phyloP scores from a whole-genome alignment of 345 rosid species.

The Citrus cavaleriei region DNA sequence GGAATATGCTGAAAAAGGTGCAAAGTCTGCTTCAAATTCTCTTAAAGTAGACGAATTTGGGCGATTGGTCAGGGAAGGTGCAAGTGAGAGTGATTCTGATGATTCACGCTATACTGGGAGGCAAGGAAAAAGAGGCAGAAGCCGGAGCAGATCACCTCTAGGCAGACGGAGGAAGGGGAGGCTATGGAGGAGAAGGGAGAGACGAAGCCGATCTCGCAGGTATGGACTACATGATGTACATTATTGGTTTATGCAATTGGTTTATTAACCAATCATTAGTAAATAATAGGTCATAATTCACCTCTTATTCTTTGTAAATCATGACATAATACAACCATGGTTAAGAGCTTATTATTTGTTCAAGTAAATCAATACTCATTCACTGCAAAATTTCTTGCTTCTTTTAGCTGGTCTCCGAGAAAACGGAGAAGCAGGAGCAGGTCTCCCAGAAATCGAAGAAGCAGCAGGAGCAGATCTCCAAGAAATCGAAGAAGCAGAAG shows the following conservation, averaged over 20 bases:
- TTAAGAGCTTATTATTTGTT: conserved; percentile 2
- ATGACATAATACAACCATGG: background rate
- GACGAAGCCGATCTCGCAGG: conserved; percentile 56
- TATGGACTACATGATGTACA: conserved; percentile 5
- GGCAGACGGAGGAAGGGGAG: conserved; percentile 40
- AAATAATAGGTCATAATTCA: background rate
- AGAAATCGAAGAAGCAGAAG: conserved; percentile 36
- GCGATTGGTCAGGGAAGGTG: conserved; percentile 49
- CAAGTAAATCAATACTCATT: background rate
- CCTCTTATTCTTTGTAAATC: background rate
- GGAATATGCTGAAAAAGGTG: conserved; percentile 21
- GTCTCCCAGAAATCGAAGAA: conserved; percentile 30
- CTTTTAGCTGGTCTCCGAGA: conserved; percentile 48
- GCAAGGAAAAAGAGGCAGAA: conserved; percentile 37
- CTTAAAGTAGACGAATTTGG: conserved; percentile 55
- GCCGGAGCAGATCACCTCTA: conserved; percentile 41
- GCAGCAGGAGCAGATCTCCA: conserved; percentile 47
- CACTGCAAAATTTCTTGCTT: conserved; percentile 13
- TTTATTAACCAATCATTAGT: background rate
- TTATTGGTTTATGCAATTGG: background rate
- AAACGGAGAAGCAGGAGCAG: conserved; percentile 25
- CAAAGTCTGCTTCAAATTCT: conserved; percentile 26
- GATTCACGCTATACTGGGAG: conserved; percentile 27
- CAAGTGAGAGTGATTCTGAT: conserved; percentile 59
- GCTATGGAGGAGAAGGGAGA: conserved; percentile 38